Evolutionary conservation across 495 filamentous ascomycete species (phyloP).

Genomic region (Aspergillus saccharolyticus): DNA sequence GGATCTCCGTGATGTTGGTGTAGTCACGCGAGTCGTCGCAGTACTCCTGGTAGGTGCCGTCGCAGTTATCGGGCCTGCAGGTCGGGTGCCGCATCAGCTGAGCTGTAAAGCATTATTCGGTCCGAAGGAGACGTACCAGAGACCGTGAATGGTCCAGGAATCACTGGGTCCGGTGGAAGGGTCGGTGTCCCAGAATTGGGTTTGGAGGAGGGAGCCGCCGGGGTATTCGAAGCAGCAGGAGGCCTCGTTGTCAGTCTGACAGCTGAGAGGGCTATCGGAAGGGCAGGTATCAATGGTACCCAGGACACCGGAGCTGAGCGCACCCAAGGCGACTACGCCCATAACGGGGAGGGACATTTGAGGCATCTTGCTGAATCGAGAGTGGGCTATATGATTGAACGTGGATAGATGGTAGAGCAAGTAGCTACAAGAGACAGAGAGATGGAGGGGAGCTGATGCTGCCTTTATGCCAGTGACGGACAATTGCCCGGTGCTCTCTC

Average conservation of each 20-base stretch:
- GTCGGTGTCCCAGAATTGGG: conserved; percentile 78
- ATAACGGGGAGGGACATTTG: conserved; percentile 20
- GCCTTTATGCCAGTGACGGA: conserved; percentile 7
- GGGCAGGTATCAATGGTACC: conserved; percentile 26
- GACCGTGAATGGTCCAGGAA: conserved; percentile 77
- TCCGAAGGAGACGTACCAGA: conserved; percentile 47
- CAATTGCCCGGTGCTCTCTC: neutral
- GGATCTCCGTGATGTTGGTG: conserved; percentile 59
- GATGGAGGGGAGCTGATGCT: neutral
- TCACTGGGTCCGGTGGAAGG: conserved; percentile 61
- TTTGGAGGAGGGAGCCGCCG: conserved; percentile 66
- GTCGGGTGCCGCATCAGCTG: neutral
- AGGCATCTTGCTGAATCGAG: neutral
- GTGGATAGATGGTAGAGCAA: neutral
- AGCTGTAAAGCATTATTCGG: neutral
- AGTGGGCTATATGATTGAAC: neutral
- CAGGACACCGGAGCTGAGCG: conserved; percentile 19
- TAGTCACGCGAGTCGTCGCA: conserved; percentile 62
- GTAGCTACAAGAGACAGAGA: neutral
- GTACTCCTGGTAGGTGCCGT: conserved; percentile 64
- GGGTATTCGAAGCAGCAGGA: conserved; percentile 74
- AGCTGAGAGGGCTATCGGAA: conserved; percentile 32
- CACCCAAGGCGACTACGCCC: conserved; percentile 28
- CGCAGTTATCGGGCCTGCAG: conserved; percentile 70
- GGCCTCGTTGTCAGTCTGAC: conserved; percentile 29